Percentiles rank a stretch among this genome's conserved stretches.
Evolutionary conservation across 495 filamentous ascomycete genomes (phyloP).

Genomic region (Aspergillus wentii): DNA sequence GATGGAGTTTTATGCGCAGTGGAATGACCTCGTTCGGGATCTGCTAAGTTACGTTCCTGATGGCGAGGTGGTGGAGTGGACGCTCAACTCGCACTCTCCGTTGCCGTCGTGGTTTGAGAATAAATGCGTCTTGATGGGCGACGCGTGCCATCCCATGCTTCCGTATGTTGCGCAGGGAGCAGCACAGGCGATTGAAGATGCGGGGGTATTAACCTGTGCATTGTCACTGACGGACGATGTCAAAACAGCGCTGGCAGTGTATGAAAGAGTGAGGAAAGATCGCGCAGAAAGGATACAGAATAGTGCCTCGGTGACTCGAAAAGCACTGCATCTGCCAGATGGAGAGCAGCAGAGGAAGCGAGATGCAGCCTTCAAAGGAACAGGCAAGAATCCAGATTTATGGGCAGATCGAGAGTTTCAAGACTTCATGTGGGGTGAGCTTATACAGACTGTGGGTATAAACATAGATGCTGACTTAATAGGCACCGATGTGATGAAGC

Average conservation of each 20-base stretch:
- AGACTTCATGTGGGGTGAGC: background rate
- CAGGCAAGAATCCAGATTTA: background rate
- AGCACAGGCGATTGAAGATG: background rate
- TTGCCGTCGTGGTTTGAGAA: background rate
- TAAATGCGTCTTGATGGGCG: background rate
- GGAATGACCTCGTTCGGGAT: background rate
- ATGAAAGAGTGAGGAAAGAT: no score
- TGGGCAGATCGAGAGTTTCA: constrained; percentile 1
- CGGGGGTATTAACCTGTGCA: background rate
- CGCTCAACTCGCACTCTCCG: background rate
- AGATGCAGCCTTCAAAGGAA: background rate
- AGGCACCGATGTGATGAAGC: no score
- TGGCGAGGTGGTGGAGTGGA: no score
- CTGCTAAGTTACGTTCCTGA: no score
- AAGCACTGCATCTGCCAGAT: background rate
- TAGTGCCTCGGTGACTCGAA: background rate
- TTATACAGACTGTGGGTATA: no score
- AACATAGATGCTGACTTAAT: no score
- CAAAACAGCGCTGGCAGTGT: no score
- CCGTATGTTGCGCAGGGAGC: constrained; percentile 1
- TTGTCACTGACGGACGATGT: background rate
- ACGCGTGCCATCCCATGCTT: constrained; percentile 8
- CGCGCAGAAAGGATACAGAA: background rate
- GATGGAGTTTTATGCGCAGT: background rate
- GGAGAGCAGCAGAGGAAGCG: background rate